Evolutionary conservation across 148 eudicot species (phyloP).

Genomic region (Selenicereus undatus): DNA sequence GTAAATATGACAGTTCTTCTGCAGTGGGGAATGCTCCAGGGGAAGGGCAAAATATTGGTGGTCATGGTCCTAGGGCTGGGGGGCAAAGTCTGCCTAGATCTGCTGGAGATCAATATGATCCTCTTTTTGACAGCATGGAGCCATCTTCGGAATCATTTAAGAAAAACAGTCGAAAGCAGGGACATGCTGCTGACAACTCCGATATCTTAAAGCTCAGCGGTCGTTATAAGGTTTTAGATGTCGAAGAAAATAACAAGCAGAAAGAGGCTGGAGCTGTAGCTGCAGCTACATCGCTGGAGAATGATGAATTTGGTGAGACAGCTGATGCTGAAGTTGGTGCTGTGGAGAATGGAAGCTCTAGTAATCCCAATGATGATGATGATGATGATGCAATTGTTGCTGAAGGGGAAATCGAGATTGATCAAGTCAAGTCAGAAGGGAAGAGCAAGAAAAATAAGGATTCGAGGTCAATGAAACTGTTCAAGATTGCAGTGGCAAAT

Average conservation of each 20-base stretch:
- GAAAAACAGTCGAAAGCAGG: slow-evolving; percentile 39
- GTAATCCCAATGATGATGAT: slow-evolving; percentile 37
- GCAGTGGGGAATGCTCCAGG: slow-evolving; percentile 36
- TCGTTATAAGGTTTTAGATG: slow-evolving; percentile 43
- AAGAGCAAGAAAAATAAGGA: slow-evolving; percentile 67
- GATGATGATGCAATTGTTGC: slow-evolving; percentile 37
- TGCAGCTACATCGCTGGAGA: slow-evolving; percentile 41
- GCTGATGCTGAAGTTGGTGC: slow-evolving; percentile 87
- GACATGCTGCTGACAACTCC: slow-evolving; percentile 46
- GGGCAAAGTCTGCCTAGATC: slow-evolving; percentile 37
- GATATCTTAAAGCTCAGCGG: slow-evolving; percentile 42
- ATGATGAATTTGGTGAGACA: slow-evolving; percentile 86
- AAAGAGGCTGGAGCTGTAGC: slow-evolving; percentile 46
- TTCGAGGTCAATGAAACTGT: slow-evolving; percentile 81
- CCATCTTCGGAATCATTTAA: slow-evolving; percentile 63
- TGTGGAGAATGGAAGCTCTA: slow-evolving; percentile 60
- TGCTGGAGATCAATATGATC: slow-evolving; percentile 80
- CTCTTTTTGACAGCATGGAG: slow-evolving; percentile 88
- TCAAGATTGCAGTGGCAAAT: slow-evolving; percentile 74
- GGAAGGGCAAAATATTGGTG: slow-evolving; percentile 36
- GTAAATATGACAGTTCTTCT: slow-evolving; percentile 38
- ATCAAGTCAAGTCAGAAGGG: slow-evolving; percentile 63
- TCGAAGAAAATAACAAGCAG: slow-evolving; percentile 46
- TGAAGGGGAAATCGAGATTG: slow-evolving; percentile 67
- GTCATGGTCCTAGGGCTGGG: slow-evolving; percentile 32